These are phyloP conservation scores for Pezicula rhizophila DNA, from an alignment of 2,329 filamentous ascomycete genomes.

Conservation along the genomic window DNA sequence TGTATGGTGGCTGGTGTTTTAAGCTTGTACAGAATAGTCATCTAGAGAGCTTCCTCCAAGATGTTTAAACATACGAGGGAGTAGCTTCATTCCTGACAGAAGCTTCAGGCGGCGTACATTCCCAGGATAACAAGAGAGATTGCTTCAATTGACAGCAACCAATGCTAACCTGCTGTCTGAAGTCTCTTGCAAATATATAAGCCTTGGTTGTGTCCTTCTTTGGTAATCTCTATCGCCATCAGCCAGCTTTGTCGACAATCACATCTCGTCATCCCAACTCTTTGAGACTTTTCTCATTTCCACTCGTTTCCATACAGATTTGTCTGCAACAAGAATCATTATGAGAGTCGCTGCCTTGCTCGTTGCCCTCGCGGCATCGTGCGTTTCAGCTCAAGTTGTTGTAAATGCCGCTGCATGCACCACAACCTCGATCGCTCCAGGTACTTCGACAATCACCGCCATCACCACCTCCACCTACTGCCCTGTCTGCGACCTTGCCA, in stretches of 20 bases:
- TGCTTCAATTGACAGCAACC: not conserved
- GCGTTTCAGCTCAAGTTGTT: not conserved
- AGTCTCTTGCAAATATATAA: slow-evolving; percentile 1
- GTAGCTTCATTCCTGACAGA: not conserved
- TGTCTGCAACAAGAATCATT: too few relatives aligned
- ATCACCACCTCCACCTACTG: slow-evolving; percentile 4
- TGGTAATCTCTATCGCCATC: not conserved
- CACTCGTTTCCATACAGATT: not conserved
- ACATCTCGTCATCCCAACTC: not conserved
- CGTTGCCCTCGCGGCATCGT: not conserved
- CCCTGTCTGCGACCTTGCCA: slow-evolving; percentile 3
- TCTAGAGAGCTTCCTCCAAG: not conserved
- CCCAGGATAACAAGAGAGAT: not conserved
- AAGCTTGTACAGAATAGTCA: not conserved
- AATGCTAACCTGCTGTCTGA: not conserved
- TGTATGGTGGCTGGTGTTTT: not conserved
- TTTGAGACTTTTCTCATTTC: slow-evolving; percentile 1
- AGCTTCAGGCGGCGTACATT: not conserved
- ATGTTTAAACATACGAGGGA: not conserved
- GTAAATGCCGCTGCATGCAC: not conserved
- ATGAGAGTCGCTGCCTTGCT: not conserved
- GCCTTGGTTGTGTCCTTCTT: not conserved
- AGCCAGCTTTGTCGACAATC: not conserved
- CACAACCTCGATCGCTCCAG: not conserved
- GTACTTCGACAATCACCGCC: slow-evolving; percentile 2